A percentile compares a stretch with the other conserved stretches of the same genome.
These are phyloP conservation scores for Tephrocybe sp. DNA, from an alignment of 768 basidiomycete genomes.

Conservation along the genomic window DNA sequence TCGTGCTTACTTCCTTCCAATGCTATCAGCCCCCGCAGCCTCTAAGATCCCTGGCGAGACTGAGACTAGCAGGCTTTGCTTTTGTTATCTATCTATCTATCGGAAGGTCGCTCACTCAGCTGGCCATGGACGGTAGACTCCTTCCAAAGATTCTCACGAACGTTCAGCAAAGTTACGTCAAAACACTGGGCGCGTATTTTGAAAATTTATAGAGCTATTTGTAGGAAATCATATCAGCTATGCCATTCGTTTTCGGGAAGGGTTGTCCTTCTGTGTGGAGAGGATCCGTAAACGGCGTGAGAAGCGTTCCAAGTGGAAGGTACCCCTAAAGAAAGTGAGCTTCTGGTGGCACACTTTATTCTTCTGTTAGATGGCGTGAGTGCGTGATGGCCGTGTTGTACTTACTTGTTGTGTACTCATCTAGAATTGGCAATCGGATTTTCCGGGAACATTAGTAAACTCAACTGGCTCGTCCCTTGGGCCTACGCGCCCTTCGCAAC, in stretches of 20 bases:
- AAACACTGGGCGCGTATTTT: neutral
- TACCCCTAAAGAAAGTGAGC: neutral
- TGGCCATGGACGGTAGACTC: too few relatives aligned
- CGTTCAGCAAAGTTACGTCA: conserved; percentile 2
- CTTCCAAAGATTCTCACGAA: conserved; percentile 9
- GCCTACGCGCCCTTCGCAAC: too few relatives aligned
- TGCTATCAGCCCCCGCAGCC: conserved; percentile 1
- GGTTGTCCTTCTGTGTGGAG: neutral
- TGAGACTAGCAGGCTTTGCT: too few relatives aligned
- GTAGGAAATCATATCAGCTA: neutral
- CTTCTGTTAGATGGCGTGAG: conserved; percentile 8
- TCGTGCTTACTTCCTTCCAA: conserved; percentile 9
- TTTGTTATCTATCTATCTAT: too few relatives aligned
- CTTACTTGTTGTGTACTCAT: too few relatives aligned
- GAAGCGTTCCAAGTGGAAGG: neutral
- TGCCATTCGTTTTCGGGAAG: neutral
- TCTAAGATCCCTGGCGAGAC: neutral
- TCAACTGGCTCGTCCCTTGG: too few relatives aligned
- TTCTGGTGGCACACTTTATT: conserved; percentile 10
- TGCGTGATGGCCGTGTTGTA: conserved; percentile 12
- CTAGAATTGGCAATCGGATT: neutral
- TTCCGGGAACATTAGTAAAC: neutral
- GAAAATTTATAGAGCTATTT: neutral
- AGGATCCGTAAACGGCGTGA: neutral
- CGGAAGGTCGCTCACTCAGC: too few relatives aligned